A percentile compares a stretch with the other conserved stretches of the same genome.
Conservation (phyloP, 345 rosid species). For the Brassica nigra region DNA sequence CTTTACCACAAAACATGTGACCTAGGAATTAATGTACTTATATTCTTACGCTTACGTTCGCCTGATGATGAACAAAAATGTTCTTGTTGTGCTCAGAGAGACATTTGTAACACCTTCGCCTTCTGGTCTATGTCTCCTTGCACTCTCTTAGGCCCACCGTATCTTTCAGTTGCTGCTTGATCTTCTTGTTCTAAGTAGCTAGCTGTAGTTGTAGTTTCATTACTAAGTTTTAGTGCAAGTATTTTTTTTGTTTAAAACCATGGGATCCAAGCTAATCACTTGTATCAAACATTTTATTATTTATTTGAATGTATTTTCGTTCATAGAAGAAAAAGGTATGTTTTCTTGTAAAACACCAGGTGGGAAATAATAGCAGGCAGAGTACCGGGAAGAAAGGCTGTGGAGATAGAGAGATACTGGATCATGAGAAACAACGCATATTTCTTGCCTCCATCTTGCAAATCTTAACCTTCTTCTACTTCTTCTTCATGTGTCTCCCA, state of each 20-base stretch:
- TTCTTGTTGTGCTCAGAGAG: not conserved
- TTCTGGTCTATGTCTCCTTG: not conserved
- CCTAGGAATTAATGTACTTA: not conserved
- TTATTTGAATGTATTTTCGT: not conserved
- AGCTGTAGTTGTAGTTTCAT: not conserved
- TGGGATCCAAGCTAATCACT: not conserved
- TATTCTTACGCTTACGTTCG: not conserved
- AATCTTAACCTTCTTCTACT: not conserved
- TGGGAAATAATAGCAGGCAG: conserved; percentile 10
- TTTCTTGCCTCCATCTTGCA: not conserved
- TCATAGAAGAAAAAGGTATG: not conserved
- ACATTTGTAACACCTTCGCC: not conserved
- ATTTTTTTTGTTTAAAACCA: too few species aligned
- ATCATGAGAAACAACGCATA: not conserved
- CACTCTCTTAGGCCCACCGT: not conserved
- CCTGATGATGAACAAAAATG: not conserved
- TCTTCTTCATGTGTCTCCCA: not conserved
- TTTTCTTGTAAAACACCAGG: not conserved
- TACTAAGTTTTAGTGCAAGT: not conserved
- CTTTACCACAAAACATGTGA: not conserved
- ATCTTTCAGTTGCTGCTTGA: not conserved
- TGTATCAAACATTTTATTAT: too few species aligned
- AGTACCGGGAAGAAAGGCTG: conserved; percentile 9
- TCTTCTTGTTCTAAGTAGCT: not conserved
- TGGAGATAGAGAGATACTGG: not conserved